Evolutionary conservation across 164 flowering plant genomes (phyloP), one percentile per base, ranked within the genome.

Genomic region (Houttuynia cordata): DNA sequence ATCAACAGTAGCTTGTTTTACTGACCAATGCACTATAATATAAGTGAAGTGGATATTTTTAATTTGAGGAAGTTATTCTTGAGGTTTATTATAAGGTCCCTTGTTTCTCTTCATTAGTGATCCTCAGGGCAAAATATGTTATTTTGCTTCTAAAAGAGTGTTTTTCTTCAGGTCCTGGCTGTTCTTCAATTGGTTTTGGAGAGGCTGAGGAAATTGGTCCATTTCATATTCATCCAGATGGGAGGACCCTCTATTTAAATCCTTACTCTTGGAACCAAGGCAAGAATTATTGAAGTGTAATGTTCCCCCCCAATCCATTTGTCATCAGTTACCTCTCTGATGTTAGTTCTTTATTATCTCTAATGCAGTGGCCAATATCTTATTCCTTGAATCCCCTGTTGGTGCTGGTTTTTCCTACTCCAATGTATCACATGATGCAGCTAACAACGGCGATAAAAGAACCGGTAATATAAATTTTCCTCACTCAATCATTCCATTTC

Each of bases 131-230:
- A 30, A 30, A 2, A 30, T 30, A 30, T 6, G 37, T 30, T 30
- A 30, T 30, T 30, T 30, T 30, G 37, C 6, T 30, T 30, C 37
- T 30, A 53, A 7, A 20, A 53, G 10, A 23, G 56, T 5, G 19
- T 57, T 7, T 45, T 25, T 24, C n/a, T 24, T 53, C 53, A 89
- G 98, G 98, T 34, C 99, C 99, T 68, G 99, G 99, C 61, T 93
- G 97, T 71, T 93, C 96, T 53, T 90, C 98, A 12, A 81, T 90
- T 77, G 98, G 86, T 47, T 86, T 67, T 67, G 98, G 98, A 6
- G 76, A 80, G 68, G 94, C 97, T 53, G 96, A 83, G 63, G 98
- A 93, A 76, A 69, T 93, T n/a, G 97, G 98, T 37, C 97, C 98
- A 30, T 93, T 90, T 63, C 98, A 86, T 70, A 76, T 93, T 55